Base-by-base conservation (phyloP, 1,284 basidiomycete species). In the Pseudozyma sp. region DNA sequence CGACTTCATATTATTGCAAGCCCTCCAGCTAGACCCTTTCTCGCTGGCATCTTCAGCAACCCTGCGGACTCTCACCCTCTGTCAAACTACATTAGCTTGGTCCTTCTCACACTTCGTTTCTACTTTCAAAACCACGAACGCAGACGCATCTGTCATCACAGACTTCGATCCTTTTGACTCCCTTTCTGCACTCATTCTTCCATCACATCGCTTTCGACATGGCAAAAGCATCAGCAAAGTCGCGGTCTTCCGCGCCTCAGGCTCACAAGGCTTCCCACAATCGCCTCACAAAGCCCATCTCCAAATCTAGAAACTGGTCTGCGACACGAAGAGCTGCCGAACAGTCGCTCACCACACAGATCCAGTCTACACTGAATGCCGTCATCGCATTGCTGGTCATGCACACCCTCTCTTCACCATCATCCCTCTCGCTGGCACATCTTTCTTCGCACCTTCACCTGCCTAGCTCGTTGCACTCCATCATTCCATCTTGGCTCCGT, bases 321-420 rank as follows among this genome's bases (percentile, higher is more conserved):
- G 71, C 66, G 10, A 74, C 71, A 35, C 61, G 71, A 9, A 56
- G 71, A 52, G 66, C 66, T 5, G 71, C 71, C 40, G 66, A 74
- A 45, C 31, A 65, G 16, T 57, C 66, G 40, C 62, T 74, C 36
- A 55, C 61, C 10, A 56, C 48, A 49, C 71, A 74, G 55, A 69
- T 74, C 43, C 71, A 69, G 16, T 74, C 69, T 48, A 78, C 79
- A 12, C 57, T 79, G 39, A 77, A 79, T 36, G 63, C 21, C 21
- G 40, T 80, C 38, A 52, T 76, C 13, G 71, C 79, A 1, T 71
- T 80, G 10, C 63, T 78, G 12, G 77, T 80, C 35, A 67, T 69
- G 58, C 77, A 80, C 43, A 71, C 73, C 21, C 77, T 80, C 48
- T 79, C 77, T 11, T 78, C 77, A 12, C 77, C 77, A 3, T 79